phyloP scores from a whole-genome alignment of 2,329 filamentous ascomycete genomes.

The Cadophora malorum region DNA sequence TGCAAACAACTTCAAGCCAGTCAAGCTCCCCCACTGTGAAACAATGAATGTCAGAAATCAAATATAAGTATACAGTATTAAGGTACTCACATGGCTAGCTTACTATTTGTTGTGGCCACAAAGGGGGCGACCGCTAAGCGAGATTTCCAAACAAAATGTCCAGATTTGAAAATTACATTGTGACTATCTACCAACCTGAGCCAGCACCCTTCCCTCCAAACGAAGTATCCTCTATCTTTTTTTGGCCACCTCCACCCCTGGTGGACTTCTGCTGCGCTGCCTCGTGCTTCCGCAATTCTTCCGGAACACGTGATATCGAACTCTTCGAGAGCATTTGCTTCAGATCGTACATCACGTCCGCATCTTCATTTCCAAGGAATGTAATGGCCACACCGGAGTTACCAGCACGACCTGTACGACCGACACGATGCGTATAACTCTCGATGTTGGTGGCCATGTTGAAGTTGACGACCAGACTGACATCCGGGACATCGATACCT shows the following conservation, averaged over 20 bases:
- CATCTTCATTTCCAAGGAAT: constrained; percentile 89
- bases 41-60: background rate
- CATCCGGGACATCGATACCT: constrained; percentile 97
- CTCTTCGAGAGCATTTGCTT: constrained; percentile 96
- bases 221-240: constrained; percentile 53
- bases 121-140: background rate
- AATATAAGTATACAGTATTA: background rate
- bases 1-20: background rate
- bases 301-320: constrained; percentile 84
- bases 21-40: background rate
- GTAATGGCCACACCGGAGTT: constrained; percentile 97
- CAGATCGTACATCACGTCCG: constrained; percentile 90
- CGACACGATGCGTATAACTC: constrained; percentile 94
- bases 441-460: constrained; percentile 97
- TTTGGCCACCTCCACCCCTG: constrained; percentile 51
- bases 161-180: background rate
- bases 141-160: background rate
- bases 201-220: constrained; percentile 49
- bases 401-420: constrained; percentile 94
- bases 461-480: constrained; percentile 95
- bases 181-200: constrained; percentile 26
- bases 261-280: constrained; percentile 84
- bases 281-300: constrained; percentile 88
- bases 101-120: background rate
- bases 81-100: background rate